These are phyloP conservation scores for Kodamaea kaohsiungensis DNA, from an alignment of 805 yeast species.

Conservation along the genomic window DNA sequence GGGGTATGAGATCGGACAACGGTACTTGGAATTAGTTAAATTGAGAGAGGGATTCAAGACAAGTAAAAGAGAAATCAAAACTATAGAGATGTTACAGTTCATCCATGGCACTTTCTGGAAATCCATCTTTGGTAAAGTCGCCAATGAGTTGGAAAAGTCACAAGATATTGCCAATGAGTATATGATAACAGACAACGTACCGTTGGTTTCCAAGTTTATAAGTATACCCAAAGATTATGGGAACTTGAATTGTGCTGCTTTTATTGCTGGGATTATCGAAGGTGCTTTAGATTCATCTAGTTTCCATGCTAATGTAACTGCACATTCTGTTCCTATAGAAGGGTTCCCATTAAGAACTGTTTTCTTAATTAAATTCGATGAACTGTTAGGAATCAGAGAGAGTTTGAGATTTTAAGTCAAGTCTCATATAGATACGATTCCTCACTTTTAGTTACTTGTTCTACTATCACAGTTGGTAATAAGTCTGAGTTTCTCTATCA, in stretches of 20 bases:
- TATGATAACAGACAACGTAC: slow-evolving; percentile 79
- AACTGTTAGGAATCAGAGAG: slow-evolving; percentile 57
- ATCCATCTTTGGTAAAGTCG: slow-evolving; percentile 66
- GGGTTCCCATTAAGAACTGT: slow-evolving; percentile 68
- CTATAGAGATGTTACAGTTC: slow-evolving; percentile 70
- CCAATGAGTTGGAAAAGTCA: slow-evolving; percentile 74
- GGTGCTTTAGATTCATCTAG: slow-evolving; percentile 75
- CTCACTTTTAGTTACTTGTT: no score
- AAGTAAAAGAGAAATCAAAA: slow-evolving; percentile 64
- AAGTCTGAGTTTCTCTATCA: no score
- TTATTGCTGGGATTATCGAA: slow-evolving; percentile 82
- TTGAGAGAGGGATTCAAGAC: slow-evolving; percentile 62
- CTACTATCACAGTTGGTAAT: no score
- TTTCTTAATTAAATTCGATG: slow-evolving; percentile 70
- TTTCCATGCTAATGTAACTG: slow-evolving; percentile 77
- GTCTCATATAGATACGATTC: no score
- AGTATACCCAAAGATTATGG: slow-evolving; percentile 80
- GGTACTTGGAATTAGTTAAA: slow-evolving; percentile 67
- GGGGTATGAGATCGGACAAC: slow-evolving; percentile 78
- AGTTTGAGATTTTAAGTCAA: slow-evolving; percentile 42
- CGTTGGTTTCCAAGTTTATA: slow-evolving; percentile 69
- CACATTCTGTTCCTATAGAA: slow-evolving; percentile 70
- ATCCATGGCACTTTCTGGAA: slow-evolving; percentile 75
- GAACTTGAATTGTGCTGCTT: slow-evolving; percentile 77
- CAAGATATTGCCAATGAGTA: slow-evolving; percentile 67